Conservation (phyloP, 75 land plant species). For the Cupressus sempervirens region DNA sequence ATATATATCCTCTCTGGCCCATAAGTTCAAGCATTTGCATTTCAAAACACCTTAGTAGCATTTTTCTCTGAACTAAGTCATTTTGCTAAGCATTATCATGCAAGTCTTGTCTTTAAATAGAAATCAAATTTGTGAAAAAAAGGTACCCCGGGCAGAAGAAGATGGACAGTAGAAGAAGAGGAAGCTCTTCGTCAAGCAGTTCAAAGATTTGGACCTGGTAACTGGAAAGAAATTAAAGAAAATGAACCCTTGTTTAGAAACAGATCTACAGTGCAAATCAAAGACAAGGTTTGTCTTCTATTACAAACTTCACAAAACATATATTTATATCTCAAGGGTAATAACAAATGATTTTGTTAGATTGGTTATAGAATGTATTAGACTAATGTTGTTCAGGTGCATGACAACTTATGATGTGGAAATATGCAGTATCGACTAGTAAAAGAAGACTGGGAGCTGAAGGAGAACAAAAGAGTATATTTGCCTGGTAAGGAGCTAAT, state of each 20-base stretch:
- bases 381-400: background rate
- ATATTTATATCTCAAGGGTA: background rate
- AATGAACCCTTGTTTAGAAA: conserved; percentile 8
- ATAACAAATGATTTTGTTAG: background rate
- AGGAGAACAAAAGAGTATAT: conserved; percentile 5
- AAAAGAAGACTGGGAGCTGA: conserved; percentile 12
- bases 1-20: conserved; percentile 29
- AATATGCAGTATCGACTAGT: conserved; percentile 14
- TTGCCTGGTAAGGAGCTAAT: background rate
- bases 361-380: background rate
- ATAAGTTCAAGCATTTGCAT: background rate
- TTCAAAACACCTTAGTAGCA: background rate
- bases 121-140: background rate
- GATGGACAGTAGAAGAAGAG: conserved; percentile 34
- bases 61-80: background rate
- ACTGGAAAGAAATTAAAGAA: conserved; percentile 51
- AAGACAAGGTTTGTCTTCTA: conserved; percentile 10
- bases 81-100: background rate
- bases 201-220: conserved; percentile 39
- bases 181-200: conserved; percentile 27
- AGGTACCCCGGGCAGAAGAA: conserved; percentile 10
- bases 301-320: background rate
- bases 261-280: conserved; percentile 13
- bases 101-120: background rate
- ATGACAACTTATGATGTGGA: background rate